Evolutionary conservation across 192 early-diverging fungal genomes (phyloP).

Genomic region (Coemansia sp.): DNA sequence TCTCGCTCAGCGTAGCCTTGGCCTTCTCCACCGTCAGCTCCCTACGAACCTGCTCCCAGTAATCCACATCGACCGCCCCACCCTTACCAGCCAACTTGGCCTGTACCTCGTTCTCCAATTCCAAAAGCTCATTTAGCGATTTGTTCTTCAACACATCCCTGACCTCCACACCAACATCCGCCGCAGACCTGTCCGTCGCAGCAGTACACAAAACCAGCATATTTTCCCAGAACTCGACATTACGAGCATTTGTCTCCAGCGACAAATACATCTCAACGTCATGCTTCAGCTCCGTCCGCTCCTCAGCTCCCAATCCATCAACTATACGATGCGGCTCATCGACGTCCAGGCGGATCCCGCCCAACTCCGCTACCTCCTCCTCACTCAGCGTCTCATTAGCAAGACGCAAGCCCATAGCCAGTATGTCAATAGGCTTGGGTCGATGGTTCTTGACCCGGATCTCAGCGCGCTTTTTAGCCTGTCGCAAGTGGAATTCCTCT

Average conservation of each 20-base stretch:
- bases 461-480: constrained; percentile 89
- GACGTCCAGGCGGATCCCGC: constrained; percentile 67
- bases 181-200: constrained; percentile 1
- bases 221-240: constrained; percentile 83
- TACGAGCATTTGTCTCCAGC: constrained; percentile 77
- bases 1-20: constrained; percentile 65
- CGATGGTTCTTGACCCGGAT: constrained; percentile 87
- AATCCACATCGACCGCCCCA: constrained; percentile 87
- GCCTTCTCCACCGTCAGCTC: constrained; percentile 83
- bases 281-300: constrained; percentile 78
- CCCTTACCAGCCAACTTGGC: constrained; percentile 63
- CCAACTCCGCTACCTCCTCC: constrained; percentile 74
- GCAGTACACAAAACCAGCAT: constrained; percentile 84
- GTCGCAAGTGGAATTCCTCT: constrained; percentile 90
- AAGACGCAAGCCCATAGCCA: constrained; percentile 88
- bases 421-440: constrained; percentile 89
- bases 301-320: constrained; percentile 63
- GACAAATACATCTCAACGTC: constrained; percentile 90
- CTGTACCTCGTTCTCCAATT: constrained; percentile 77
- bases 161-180: constrained; percentile 61
- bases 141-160: constrained; percentile 72
- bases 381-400: constrained; percentile 71
- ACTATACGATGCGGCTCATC: constrained; percentile 87
- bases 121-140: constrained; percentile 68
- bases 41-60: constrained; percentile 87